These are phyloP conservation scores for Hemileccinum impolitum DNA, from an alignment of 768 basidiomycete species.

Conservation along the genomic window DNA sequence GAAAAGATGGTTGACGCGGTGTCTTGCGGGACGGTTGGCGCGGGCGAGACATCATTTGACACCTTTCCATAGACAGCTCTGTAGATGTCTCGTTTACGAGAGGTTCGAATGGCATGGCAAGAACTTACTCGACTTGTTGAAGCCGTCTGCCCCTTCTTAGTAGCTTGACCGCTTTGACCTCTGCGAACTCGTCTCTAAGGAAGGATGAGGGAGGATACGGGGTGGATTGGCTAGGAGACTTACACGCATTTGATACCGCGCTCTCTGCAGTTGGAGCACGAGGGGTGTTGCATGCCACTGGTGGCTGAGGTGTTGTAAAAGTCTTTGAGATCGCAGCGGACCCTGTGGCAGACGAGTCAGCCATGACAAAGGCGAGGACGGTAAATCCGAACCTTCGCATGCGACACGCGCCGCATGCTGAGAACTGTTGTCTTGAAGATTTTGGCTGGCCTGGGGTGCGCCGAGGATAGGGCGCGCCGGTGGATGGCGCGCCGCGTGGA, in stretches of 20 bases:
- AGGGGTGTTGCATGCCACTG: slow-evolving; percentile 39
- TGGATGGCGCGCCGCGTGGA: slow-evolving; percentile 23
- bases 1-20: slow-evolving; percentile 11
- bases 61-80: slow-evolving; percentile 80
- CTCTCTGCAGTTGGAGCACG: slow-evolving; percentile 88
- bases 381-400: slow-evolving; percentile 63
- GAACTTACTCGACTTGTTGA: slow-evolving; percentile 78
- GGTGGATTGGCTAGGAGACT: slow-evolving; percentile 31
- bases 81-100: slow-evolving; percentile 7
- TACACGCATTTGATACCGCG: slow-evolving; percentile 92
- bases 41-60: slow-evolving; percentile 36
- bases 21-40: slow-evolving; percentile 23
- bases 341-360: slow-evolving; percentile 42
- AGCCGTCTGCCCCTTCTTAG: slow-evolving; percentile 74
- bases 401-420: slow-evolving; percentile 92
- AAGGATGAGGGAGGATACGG: slow-evolving; percentile 7
- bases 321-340: slow-evolving; percentile 93
- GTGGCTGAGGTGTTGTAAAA: slow-evolving; percentile 49
- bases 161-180: slow-evolving; percentile 86
- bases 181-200: slow-evolving; percentile 83
- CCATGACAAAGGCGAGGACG: not conserved
- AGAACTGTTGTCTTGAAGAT: slow-evolving; percentile 79
- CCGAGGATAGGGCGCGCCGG: slow-evolving; percentile 38
- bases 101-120: slow-evolving; percentile 1
- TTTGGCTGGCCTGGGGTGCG: slow-evolving; percentile 62